A percentile compares a stretch with the other conserved stretches of the same genome.
Evolutionary conservation across 257 asterid species (phyloP).

Genomic region (Rehmannia glutinosa): DNA sequence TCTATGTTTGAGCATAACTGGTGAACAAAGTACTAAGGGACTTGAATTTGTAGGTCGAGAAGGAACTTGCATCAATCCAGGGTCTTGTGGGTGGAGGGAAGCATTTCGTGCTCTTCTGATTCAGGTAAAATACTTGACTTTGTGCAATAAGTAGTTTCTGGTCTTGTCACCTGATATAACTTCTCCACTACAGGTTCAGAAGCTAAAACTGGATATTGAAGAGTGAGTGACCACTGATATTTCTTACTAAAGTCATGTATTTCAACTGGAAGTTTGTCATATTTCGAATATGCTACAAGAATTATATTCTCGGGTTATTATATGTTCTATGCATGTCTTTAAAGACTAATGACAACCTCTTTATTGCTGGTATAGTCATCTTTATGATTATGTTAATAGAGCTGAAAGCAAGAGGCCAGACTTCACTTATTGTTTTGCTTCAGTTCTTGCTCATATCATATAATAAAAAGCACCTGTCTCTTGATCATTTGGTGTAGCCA

Average conservation of each 20-base stretch:
- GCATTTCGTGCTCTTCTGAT: slow-evolving; percentile 86
- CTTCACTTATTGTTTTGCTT: not conserved
- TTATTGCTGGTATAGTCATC: not conserved
- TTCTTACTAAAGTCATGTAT: slow-evolving; percentile 8
- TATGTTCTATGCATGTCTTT: not conserved
- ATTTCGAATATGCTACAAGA: not conserved
- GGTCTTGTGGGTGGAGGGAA: slow-evolving; percentile 94
- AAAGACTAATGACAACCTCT: slow-evolving; percentile 1
- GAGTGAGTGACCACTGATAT: slow-evolving; percentile 59
- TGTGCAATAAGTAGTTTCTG: slow-evolving; percentile 14
- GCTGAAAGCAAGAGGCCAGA: not conserved
- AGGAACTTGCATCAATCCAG: slow-evolving; percentile 92
- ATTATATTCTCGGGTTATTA: slow-evolving; percentile 4
- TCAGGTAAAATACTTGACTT: slow-evolving; percentile 52
- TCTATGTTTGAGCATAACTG: slow-evolving; percentile 9
- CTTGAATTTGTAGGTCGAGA: slow-evolving; percentile 56
- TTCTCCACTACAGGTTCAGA: slow-evolving; percentile 75
- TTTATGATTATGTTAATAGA: not conserved
- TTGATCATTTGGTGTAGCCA: not conserved
- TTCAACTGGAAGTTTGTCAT: slow-evolving; percentile 23
- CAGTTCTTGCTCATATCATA: not conserved
- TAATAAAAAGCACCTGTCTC: not conserved
- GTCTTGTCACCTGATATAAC: slow-evolving; percentile 31
- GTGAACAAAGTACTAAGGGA: slow-evolving; percentile 7
- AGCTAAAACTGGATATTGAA: slow-evolving; percentile 93